These are phyloP conservation scores for Coemansia sp. DNA, from an alignment of 192 early-diverging fungal genomes.

Conservation along the genomic window DNA sequence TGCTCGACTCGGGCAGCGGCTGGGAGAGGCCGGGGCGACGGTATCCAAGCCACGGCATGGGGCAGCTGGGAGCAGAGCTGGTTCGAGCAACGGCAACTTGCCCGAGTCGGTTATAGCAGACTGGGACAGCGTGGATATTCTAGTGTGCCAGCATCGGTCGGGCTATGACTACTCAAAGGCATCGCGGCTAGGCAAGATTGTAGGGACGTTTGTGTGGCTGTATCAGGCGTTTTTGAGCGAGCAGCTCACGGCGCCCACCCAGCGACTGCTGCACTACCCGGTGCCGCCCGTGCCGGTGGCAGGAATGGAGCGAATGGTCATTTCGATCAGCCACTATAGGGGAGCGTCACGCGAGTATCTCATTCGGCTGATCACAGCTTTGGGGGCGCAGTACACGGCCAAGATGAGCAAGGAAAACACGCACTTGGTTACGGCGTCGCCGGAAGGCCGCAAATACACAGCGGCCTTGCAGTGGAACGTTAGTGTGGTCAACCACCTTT, in stretches of 20 bases:
- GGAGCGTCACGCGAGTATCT: slow-evolving; percentile 66
- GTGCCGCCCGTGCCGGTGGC: slow-evolving; percentile 17
- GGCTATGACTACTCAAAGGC: slow-evolving; percentile 54
- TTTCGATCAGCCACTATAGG: slow-evolving; percentile 71
- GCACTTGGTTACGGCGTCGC: slow-evolving; percentile 70
- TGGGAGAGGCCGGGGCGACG: slow-evolving; percentile 38
- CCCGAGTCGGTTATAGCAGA: slow-evolving; percentile 27
- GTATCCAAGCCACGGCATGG: slow-evolving; percentile 3
- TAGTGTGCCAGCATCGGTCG: slow-evolving; percentile 47
- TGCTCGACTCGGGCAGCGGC: slow-evolving; percentile 31
- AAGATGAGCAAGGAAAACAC: slow-evolving; percentile 66
- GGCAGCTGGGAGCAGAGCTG: not conserved
- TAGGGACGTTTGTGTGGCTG: slow-evolving; percentile 52
- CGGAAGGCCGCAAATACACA: slow-evolving; percentile 64
- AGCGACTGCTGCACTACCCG: slow-evolving; percentile 48
- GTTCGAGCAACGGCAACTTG: slow-evolving; percentile 5
- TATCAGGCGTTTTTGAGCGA: slow-evolving; percentile 30
- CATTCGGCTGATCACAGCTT: slow-evolving; percentile 56
- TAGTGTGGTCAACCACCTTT: slow-evolving; percentile 77
- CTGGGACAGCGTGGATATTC: slow-evolving; percentile 43
- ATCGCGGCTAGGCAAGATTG: slow-evolving; percentile 50
- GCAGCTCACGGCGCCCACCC: slow-evolving; percentile 28
- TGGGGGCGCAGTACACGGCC: slow-evolving; percentile 67
- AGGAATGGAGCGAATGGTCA: slow-evolving; percentile 44
- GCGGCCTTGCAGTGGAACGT: slow-evolving; percentile 65